These are phyloP conservation scores for Calonectria pauciramosa DNA, from an alignment of 2,329 filamentous ascomycete genomes.

Conservation along the genomic window DNA sequence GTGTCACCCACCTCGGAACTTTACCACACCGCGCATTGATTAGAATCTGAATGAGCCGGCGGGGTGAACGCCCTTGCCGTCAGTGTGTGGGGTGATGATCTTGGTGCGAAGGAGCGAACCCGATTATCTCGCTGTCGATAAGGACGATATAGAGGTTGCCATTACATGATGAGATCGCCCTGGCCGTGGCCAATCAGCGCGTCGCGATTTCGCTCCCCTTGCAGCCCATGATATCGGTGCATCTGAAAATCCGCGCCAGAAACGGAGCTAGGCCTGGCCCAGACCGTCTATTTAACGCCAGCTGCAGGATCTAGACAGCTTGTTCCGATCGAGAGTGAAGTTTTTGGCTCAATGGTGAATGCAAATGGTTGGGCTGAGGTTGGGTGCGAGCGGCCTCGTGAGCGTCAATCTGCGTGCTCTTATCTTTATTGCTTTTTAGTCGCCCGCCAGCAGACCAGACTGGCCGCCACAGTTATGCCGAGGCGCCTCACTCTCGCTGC, in stretches of 20 bases:
- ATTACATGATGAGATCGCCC: slow-evolving; percentile 23
- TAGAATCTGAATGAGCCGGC: not conserved
- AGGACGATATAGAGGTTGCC: not conserved
- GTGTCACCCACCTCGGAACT: not conserved
- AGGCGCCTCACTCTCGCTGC: not conserved
- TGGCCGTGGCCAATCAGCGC: not conserved
- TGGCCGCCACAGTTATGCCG: not conserved
- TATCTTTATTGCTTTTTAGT: not conserved
- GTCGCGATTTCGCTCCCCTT: not conserved
- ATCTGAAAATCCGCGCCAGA: not conserved
- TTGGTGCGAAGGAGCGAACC: not conserved
- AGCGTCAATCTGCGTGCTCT: not conserved
- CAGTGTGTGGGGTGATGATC: slow-evolving; percentile 9
- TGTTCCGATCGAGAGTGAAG: not conserved
- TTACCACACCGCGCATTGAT: not conserved
- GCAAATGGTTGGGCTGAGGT: not conserved
- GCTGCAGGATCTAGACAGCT: not conserved
- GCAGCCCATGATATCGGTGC: not conserved
- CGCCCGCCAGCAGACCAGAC: not conserved
- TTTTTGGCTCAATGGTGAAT: not conserved
- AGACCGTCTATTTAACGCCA: not conserved
- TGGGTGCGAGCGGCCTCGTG: not conserved
- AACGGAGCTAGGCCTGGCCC: not conserved
- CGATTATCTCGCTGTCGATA: slow-evolving; percentile 6
- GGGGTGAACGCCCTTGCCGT: not conserved